A percentile compares a stretch with the other conserved stretches of the same genome.
Conservation (phyloP, 768 basidiomycete genomes). For the Symmetrospora coprosmae region DNA sequence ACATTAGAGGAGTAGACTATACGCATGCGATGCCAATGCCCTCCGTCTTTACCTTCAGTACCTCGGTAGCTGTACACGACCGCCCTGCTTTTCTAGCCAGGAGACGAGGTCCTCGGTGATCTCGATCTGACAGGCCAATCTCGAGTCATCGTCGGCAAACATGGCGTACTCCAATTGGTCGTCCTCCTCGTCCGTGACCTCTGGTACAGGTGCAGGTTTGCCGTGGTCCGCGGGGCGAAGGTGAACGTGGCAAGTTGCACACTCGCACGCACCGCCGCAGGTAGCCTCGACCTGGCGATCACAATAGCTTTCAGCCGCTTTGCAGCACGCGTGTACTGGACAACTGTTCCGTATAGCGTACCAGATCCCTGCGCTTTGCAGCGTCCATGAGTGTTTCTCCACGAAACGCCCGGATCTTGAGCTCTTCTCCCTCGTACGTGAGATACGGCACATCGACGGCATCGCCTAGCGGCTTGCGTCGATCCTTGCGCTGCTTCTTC, state of each 20-base stretch:
- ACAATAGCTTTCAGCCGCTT: background rate
- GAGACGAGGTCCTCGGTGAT: slow-evolving; percentile 25
- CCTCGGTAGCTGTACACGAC: slow-evolving; percentile 23
- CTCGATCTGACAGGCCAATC: slow-evolving; percentile 28
- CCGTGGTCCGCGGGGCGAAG: slow-evolving; percentile 10
- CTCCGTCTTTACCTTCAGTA: no score
- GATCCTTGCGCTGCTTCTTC: slow-evolving; percentile 3
- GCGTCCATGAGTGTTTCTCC: slow-evolving; percentile 30
- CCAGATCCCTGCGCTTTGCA: background rate
- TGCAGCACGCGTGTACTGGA: slow-evolving; percentile 10
- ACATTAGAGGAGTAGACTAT: no score
- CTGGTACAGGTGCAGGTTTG: slow-evolving; percentile 5
- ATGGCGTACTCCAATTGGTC: slow-evolving; percentile 32
- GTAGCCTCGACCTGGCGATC: slow-evolving; percentile 24
- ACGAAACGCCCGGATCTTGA: slow-evolving; percentile 16
- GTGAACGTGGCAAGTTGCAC: slow-evolving; percentile 31
- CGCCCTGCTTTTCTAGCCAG: slow-evolving; percentile 25
- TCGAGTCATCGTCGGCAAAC: slow-evolving; percentile 26
- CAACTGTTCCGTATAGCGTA: slow-evolving; percentile 9
- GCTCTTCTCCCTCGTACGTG: slow-evolving; percentile 25
- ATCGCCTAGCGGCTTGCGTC: slow-evolving; percentile 24
- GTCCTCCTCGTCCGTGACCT: slow-evolving; percentile 31
- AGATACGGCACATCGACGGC: slow-evolving; percentile 19
- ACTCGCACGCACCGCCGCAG: slow-evolving; percentile 31
- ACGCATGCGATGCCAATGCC: no score